phyloP scores from a whole-genome alignment of 805 yeast species.

The Monosporozyma yasuniensis region DNA sequence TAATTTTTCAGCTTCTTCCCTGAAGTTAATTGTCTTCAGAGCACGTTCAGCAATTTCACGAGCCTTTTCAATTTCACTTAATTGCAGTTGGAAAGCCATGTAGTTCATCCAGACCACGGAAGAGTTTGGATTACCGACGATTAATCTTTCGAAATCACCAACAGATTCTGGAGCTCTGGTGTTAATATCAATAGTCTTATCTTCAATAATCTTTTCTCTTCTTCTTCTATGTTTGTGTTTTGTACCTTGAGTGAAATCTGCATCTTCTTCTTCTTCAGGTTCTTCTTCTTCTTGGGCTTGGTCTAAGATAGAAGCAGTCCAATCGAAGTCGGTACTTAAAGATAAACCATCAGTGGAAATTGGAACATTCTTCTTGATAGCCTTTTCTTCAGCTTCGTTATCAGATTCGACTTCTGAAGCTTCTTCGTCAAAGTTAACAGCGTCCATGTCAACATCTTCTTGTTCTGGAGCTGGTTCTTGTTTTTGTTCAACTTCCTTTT shows the following conservation, averaged over 20 bases:
- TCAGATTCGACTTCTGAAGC: conserved; percentile 21
- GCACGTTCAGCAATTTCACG: conserved; percentile 92
- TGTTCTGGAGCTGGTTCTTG: conserved; percentile 28
- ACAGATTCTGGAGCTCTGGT: conserved; percentile 87
- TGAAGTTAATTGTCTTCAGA: conserved; percentile 74
- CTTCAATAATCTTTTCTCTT: conserved; percentile 44
- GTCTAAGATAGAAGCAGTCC: conserved; percentile 87
- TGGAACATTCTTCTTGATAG: conserved; percentile 2
- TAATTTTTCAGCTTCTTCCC: conserved; percentile 88
- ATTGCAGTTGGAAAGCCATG: conserved; percentile 94
- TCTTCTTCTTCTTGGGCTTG: conserved; percentile 57
- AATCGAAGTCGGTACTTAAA: conserved; percentile 76
- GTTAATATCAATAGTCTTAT: conserved; percentile 74
- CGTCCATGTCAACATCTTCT: conserved; percentile 25
- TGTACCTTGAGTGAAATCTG: conserved; percentile 37
- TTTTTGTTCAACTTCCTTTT: conserved; percentile 23
- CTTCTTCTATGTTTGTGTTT: conserved; percentile 41
- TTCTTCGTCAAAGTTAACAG: conserved; percentile 12
- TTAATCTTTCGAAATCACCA: conserved; percentile 82
- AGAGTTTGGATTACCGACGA: conserved; percentile 87
- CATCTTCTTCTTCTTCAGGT: conserved; percentile 50
- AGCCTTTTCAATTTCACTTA: conserved; percentile 90
- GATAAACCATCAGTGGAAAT: conserved; percentile 50
- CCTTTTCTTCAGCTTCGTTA: conserved; percentile 28
- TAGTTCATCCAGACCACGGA: conserved; percentile 95